Evolutionary conservation across 2,329 filamentous ascomycete species (phyloP).

Genomic region (Hypoxylon sp.): DNA sequence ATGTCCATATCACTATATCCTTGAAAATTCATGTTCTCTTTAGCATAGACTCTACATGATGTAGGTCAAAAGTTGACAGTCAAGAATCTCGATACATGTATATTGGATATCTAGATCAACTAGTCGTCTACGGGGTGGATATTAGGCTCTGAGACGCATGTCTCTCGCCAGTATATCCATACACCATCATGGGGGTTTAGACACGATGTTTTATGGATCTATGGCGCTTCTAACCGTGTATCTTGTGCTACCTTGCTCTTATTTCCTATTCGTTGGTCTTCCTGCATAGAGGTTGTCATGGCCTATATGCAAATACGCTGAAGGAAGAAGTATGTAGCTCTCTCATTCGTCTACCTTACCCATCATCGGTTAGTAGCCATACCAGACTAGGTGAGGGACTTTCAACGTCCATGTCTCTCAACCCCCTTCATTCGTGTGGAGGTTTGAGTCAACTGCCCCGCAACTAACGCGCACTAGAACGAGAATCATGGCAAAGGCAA

Average conservation of each 20-base stretch:
- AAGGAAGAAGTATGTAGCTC: not conserved
- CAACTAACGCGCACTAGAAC: not conserved
- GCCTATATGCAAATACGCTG: not conserved
- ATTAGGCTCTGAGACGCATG: not conserved
- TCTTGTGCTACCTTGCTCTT: conserved; percentile 2
- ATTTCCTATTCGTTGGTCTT: not conserved
- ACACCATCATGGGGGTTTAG: not conserved
- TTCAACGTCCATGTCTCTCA: not conserved
- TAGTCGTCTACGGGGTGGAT: not conserved
- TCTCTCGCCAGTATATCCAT: conserved; percentile 3
- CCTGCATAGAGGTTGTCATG: not conserved
- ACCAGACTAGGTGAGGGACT: not conserved
- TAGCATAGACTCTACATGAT: not conserved
- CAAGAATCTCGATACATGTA: conserved; percentile 1
- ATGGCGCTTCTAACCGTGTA: conserved; percentile 1
- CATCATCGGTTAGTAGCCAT: not conserved
- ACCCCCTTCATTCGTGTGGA: not conserved
- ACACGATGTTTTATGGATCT: not conserved
- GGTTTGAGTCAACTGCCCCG: not conserved
- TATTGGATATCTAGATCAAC: not conserved
- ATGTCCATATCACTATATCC: not conserved
- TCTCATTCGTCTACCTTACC: not conserved
- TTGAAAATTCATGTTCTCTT: not conserved
- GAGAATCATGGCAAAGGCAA: conserved; percentile 5
- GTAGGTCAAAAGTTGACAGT: not conserved